These are phyloP conservation scores for Phytopythium delawarense DNA, from an alignment of 352 stramenopile species.

Conservation along the genomic window DNA sequence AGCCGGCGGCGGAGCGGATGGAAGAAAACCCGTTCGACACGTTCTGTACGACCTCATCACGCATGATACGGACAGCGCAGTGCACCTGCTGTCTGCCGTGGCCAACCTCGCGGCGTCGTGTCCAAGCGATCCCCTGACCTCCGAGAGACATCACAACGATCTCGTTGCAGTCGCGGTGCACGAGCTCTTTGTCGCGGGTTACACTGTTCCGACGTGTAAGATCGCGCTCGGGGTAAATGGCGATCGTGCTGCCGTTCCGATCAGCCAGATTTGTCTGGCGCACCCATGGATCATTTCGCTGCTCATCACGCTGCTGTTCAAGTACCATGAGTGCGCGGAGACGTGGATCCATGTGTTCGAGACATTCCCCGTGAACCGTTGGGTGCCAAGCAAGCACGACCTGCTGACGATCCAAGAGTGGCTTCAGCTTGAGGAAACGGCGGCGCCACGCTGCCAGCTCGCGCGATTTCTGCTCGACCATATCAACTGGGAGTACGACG, in stretches of 20 bases:
- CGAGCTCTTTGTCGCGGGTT: constrained; percentile 62
- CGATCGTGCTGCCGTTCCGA: constrained; percentile 41
- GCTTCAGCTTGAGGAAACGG: constrained; percentile 73
- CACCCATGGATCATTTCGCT: constrained; percentile 63
- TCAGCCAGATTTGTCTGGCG: constrained; percentile 57
- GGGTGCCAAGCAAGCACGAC: constrained; percentile 60
- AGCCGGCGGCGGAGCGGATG: constrained; percentile 25
- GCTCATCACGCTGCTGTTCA: constrained; percentile 56
- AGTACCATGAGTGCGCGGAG: constrained; percentile 76
- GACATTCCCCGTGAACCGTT: constrained; percentile 84
- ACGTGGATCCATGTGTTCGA: constrained; percentile 85
- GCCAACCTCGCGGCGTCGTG: constrained; percentile 47
- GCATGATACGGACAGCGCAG: constrained; percentile 55
- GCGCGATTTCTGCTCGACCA: constrained; percentile 75
- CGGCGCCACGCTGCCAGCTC: constrained; percentile 47
- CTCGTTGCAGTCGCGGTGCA: constrained; percentile 55
- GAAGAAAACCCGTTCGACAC: constrained; percentile 27
- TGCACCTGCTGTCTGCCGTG: constrained; percentile 69
- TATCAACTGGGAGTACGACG: constrained; percentile 84
- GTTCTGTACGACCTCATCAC: constrained; percentile 59
- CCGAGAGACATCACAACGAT: constrained; percentile 28
- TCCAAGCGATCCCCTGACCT: not conserved
- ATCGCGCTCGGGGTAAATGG: constrained; percentile 41
- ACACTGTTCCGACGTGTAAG: constrained; percentile 43
- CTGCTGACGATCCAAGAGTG: constrained; percentile 75